phyloP scores from a whole-genome alignment of 495 filamentous ascomycete genomes.

The Terfezia claveryi region DNA sequence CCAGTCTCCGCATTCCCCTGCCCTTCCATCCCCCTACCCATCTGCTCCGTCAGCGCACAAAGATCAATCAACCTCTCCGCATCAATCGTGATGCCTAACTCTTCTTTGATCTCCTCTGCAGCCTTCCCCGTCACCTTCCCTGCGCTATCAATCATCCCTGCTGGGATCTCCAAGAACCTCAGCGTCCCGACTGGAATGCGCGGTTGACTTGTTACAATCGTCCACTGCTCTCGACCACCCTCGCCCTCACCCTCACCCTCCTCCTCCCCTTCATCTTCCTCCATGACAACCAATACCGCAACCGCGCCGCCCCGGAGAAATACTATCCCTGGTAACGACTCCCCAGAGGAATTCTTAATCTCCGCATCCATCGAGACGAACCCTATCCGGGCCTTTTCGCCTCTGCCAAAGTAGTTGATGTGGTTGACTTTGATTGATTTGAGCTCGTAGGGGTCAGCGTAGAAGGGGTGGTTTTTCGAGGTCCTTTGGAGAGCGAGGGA shows the following conservation, averaged over 20 bases:
- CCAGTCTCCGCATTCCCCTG: slow-evolving; percentile 13
- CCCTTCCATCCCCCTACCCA: slow-evolving; percentile 13
- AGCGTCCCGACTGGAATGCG: slow-evolving; percentile 60
- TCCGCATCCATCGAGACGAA: slow-evolving; percentile 56
- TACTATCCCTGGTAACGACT: slow-evolving; percentile 49
- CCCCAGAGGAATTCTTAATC: slow-evolving; percentile 38
- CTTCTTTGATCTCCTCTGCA: slow-evolving; percentile 64
- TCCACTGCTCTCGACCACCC: slow-evolving; percentile 37
- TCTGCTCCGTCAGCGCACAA: slow-evolving; percentile 30
- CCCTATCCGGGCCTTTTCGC: slow-evolving; percentile 30
- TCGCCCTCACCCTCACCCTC: slow-evolving; percentile 21
- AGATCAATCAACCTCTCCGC: slow-evolving; percentile 41
- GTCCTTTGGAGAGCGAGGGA: slow-evolving; percentile 39
- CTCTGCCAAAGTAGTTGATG: slow-evolving; percentile 44
- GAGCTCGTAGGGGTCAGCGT: slow-evolving; percentile 45
- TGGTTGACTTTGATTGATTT: slow-evolving; percentile 49
- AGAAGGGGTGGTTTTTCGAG: slow-evolving; percentile 42
- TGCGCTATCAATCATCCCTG: slow-evolving; percentile 69
- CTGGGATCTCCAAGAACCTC: slow-evolving; percentile 57
- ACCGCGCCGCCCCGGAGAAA: slow-evolving; percentile 69
- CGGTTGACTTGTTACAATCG: slow-evolving; percentile 61
- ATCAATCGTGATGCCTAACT: slow-evolving; percentile 40
- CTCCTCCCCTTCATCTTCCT: slow-evolving; percentile 40
- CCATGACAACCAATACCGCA: slow-evolving; percentile 55
- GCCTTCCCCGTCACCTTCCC: slow-evolving; percentile 51